Base-by-base conservation (phyloP, 352 stramenopile genomes). In the Phytophthora agathidicida region DNA sequence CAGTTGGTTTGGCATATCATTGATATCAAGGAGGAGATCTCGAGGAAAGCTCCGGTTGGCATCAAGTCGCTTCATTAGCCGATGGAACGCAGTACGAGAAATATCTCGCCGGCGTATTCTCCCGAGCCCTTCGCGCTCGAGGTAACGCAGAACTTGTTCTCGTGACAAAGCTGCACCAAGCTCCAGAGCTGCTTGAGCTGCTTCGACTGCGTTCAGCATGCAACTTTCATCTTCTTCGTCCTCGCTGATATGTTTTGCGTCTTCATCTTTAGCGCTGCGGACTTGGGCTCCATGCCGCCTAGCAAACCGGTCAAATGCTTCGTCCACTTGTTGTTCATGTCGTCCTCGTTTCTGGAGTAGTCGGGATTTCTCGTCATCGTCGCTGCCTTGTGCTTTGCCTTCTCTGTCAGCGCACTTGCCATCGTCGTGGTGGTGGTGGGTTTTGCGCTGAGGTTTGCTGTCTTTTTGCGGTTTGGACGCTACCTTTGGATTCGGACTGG, bases 171-270 rank as follows among this genome's bases (percentile, higher is more conserved):
- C 65, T n/a, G 81, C 52, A 11, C 80, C 82, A 17, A 94, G 65
- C 27, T 93, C 81, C n/a, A 80, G 54, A n/a, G 86, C 61, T 32
- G 82, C 84, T 68, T 94, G 84, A 3, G 78, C 72, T 6, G 80
- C 78, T 50, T 90, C 77, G 2, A 87, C 53, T 5, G 68, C 70
- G 27, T 68, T 77, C 23, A 88, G 17, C 37, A 59, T 63, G 3
- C 31, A 53, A 7, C 20, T 50, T 19, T 57, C 31, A 1, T 66
- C 60, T 32, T 73, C 55, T 20, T 84, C 68, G 11, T 72, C 57
- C 14, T 77, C 67, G 27, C 52, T 67, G 14, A 61, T 45, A 26
- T 56, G 42, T 33, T 70, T 61, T 11, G 13, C 17, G 7, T 73
- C 39, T 1, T 69, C 26, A 10, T 65, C 31, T 14, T 60, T 50